A percentile compares a stretch with the other conserved stretches of the same genome.
Evolutionary conservation across 2,329 filamentous ascomycete genomes (phyloP).

Genomic region (Hortaea sp.): DNA sequence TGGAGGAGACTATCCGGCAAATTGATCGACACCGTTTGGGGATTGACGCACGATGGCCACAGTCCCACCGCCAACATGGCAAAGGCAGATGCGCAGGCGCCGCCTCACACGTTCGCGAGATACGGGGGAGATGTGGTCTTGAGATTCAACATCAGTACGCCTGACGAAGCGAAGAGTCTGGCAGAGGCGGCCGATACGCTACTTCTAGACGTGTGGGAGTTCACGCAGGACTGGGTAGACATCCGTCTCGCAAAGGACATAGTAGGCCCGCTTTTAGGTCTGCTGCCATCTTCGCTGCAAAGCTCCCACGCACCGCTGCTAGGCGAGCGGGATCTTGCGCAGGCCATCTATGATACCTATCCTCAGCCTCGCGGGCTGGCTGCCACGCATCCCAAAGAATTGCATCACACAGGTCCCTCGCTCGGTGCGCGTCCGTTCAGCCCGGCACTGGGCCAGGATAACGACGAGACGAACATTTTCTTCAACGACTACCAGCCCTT

Average conservation of each 20-base stretch:
- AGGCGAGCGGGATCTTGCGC: conserved; percentile 57
- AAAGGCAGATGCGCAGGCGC: conserved; percentile 3
- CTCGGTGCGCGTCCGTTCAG: conserved; percentile 11
- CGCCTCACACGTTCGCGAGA: conserved; percentile 20
- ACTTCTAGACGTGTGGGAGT: conserved; percentile 85
- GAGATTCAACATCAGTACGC: conserved; percentile 67
- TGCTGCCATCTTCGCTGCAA: conserved; percentile 66
- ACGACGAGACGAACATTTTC: conserved; percentile 58
- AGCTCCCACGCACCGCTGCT: conserved; percentile 65
- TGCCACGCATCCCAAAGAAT: neutral
- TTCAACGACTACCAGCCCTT: conserved; percentile 88
- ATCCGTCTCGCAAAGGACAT: conserved; percentile 68
- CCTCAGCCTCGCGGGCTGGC: conserved; percentile 34
- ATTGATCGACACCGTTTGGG: conserved; percentile 9
- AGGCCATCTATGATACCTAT: conserved; percentile 67
- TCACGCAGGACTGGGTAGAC: conserved; percentile 72
- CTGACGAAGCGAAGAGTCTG: conserved; percentile 59
- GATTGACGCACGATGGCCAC: neutral
- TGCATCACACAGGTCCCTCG: neutral
- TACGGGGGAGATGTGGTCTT: conserved; percentile 81
- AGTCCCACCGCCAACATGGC: neutral
- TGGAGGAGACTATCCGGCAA: conserved; percentile 10
- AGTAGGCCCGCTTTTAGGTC: conserved; percentile 65
- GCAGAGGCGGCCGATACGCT: conserved; percentile 64
- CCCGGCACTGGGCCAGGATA: conserved; percentile 15